A percentile compares a stretch with the other conserved stretches of the same genome.
These are phyloP conservation scores for Solanum commersonii DNA, from an alignment of 257 asterid species.

Conservation along the genomic window DNA sequence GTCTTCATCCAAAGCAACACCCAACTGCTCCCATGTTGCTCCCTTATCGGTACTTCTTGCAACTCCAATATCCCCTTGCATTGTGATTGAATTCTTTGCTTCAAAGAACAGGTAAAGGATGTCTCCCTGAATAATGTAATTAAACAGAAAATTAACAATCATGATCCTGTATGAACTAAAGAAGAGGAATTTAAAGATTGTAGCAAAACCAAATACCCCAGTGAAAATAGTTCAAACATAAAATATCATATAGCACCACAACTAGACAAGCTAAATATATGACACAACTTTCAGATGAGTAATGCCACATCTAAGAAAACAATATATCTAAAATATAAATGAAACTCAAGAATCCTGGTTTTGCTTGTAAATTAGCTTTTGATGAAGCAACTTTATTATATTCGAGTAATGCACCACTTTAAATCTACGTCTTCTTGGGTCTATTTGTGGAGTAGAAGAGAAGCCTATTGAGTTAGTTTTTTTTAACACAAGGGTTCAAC, in stretches of 20 bases:
- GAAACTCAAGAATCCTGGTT: neutral
- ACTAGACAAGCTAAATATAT: neutral
- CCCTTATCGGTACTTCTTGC: constrained; percentile 74
- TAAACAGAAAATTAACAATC: neutral
- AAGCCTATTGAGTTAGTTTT: neutral
- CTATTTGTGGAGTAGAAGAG: neutral
- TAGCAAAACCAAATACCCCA: neutral
- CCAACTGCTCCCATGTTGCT: constrained; percentile 89
- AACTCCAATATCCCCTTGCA: constrained; percentile 98
- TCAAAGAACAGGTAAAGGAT: constrained; percentile 67
- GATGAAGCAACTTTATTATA: neutral
- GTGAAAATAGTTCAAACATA: neutral
- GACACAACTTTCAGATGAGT: neutral
- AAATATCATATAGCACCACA: neutral
- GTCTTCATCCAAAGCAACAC: constrained; percentile 86
- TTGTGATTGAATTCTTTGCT: constrained; percentile 73
- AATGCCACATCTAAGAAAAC: neutral
- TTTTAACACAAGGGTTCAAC: neutral
- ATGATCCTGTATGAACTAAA: neutral
- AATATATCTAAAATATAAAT: neutral
- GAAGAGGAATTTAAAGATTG: neutral
- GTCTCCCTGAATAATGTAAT: constrained; percentile 45
- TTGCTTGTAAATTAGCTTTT: neutral
- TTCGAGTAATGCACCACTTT: neutral
- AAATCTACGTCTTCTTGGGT: neutral